Percentiles rank a stretch among this genome's conserved stretches.
phyloP scores from a whole-genome alignment of 2,329 filamentous ascomycete species.

The Exophiala alcalophila region DNA sequence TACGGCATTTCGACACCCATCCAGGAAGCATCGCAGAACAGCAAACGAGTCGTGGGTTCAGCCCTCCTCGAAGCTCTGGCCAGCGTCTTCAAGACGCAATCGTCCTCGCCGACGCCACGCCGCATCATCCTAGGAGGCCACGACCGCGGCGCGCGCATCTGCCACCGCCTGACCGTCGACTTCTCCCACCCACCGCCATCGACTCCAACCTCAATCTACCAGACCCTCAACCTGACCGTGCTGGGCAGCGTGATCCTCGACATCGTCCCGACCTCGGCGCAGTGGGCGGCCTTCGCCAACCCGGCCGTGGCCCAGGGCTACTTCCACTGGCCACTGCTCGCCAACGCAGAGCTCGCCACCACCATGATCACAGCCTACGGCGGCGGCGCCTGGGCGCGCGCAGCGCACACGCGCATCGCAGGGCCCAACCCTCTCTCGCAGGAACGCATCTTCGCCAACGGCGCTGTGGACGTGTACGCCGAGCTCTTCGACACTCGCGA shows the following conservation, averaged over 20 bases:
- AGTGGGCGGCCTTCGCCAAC: conserved; percentile 45
- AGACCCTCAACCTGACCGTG: conserved; percentile 36
- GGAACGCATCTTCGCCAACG: conserved; percentile 31
- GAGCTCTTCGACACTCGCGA: conserved; percentile 43
- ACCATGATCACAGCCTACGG: conserved; percentile 45
- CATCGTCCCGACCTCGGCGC: conserved; percentile 49
- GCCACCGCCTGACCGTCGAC: conserved; percentile 50
- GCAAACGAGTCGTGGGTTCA: conserved; percentile 43
- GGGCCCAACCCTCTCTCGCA: conserved; percentile 28
- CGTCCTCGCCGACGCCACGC: conserved; percentile 27
- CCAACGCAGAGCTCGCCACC: conserved; percentile 45
- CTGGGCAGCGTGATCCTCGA: conserved; percentile 46
- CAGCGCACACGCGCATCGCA: conserved; percentile 36
- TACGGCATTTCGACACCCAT: conserved; percentile 29
- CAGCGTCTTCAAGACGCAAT: conserved; percentile 32
- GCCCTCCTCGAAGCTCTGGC: conserved; percentile 44
- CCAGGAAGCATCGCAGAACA: conserved; percentile 27
- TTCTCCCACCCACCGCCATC: conserved; percentile 24
- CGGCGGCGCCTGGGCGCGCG: conserved; percentile 39
- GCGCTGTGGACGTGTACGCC: conserved; percentile 45
- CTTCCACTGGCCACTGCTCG: conserved; percentile 54
- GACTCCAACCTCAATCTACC: conserved; percentile 8
- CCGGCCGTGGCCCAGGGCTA: conserved; percentile 39
- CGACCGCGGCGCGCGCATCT: conserved; percentile 51
- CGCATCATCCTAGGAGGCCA: conserved; percentile 49